Base-by-base conservation (phyloP, 768 basidiomycete species). In the Auriscalpium orientale region DNA sequence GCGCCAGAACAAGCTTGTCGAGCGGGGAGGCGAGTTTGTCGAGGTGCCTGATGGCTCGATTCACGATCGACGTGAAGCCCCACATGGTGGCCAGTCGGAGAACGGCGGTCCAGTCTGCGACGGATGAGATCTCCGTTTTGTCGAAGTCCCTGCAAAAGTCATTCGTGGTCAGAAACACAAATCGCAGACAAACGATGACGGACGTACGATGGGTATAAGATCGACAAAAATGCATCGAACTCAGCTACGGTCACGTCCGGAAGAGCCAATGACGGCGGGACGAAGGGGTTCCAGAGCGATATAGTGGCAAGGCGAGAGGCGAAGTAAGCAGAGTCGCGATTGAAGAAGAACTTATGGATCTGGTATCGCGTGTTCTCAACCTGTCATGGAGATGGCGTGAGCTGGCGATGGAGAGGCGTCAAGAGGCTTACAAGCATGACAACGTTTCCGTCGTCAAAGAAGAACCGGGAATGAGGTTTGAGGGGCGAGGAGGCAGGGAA, bases 321-420 rank as follows among this genome's bases (percentile, higher is more conserved):
- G 46, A 62, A 62, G 16, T 59, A 54, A 28, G 20, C 18, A 1
- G 61, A 62, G 38, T 62, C 61, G 10, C 61, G 61, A 21, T 43
- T 35, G 43, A 62, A 57, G 46, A 62, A 60, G 46, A 60, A 62
- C 12, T 43, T 45, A 21, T 62, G 61, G 13, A 62, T 53, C 21
- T 53, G 54, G 11, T 57, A 62, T 8, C 56, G 49, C 12, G 22
- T 56, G 3, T 37, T 58, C 12, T 54, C 58, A 6, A 63, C 49
- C 56, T 63, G 21, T 15, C 59, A 28, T 28, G 1, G 28, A 4
- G 28, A 28, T 28, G 28, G 28, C 7, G 28, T 28, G 28, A 28
- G 28, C 4, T 28, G 28, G 28, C 28, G 28, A 28, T n/a, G n/a
- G n/a, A n/a, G n/a, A n/a, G n/a, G n/a, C n/a, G n/a, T n/a, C n/a